Percentiles rank a stretch among this genome's conserved stretches.
These are phyloP conservation scores for Sutorius eximius DNA, from an alignment of 1,284 basidiomycete genomes.

Conservation along the genomic window DNA sequence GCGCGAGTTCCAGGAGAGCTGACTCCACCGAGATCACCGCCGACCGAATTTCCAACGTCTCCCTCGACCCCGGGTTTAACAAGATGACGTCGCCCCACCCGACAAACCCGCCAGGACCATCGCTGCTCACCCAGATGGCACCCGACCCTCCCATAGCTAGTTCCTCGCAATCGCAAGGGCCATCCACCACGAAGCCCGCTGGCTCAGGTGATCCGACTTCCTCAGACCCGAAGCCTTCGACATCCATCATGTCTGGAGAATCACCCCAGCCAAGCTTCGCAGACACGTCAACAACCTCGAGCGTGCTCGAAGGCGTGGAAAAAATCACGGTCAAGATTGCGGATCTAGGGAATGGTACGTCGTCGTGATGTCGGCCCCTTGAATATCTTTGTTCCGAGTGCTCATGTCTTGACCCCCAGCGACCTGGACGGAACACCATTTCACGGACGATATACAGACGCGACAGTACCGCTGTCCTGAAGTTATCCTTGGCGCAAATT, in stretches of 20 bases:
- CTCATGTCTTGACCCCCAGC: conserved; percentile 40
- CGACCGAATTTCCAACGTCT: conserved; percentile 67
- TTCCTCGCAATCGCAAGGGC: conserved; percentile 21
- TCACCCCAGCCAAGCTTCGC: conserved; percentile 35
- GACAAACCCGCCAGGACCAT: conserved; percentile 60
- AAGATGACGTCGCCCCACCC: conserved; percentile 49
- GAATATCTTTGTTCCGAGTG: conserved; percentile 1
- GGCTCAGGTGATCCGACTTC: conserved; percentile 33
- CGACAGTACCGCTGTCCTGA: conserved; percentile 97
- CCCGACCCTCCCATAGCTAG: conserved; percentile 34
- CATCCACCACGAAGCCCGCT: conserved; percentile 20
- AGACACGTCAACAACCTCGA: conserved; percentile 28
- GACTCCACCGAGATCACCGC: conserved; percentile 50
- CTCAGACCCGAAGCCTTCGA: conserved; percentile 32
- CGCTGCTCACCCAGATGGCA: conserved; percentile 80
- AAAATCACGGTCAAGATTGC: conserved; percentile 99
- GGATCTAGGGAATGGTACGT: conserved; percentile 88
- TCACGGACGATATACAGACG: conserved; percentile 96
- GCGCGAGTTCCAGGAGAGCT: conserved; percentile 30
- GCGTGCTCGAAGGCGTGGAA: conserved; percentile 49
- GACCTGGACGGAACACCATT: conserved; percentile 89
- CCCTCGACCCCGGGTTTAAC: conserved; percentile 55
- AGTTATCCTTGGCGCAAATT: conserved; percentile 92
- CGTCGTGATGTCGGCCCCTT: neutral
- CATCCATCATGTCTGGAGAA: conserved; percentile 45